Base-by-base conservation (phyloP, 2,329 filamentous ascomycete species). In the Didymella glomerata region DNA sequence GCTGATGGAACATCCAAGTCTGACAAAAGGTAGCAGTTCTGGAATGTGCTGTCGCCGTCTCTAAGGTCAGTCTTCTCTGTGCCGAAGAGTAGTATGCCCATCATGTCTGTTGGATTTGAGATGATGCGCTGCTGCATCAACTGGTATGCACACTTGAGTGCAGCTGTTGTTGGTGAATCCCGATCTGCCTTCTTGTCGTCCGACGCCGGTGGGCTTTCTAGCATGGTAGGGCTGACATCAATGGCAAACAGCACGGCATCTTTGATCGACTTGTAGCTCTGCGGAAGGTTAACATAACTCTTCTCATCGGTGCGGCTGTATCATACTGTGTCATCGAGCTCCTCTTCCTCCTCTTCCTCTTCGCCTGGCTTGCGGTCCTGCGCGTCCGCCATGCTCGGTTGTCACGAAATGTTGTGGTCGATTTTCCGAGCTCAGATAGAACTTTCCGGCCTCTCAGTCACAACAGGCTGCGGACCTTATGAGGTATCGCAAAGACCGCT, bases 81-180 rank as follows among this genome's bases (percentile, higher is more conserved):
- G 9, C 93, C 93, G 74, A 96, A 99, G 0, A 99, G 83, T 36
- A 99, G 77, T 25, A 99, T 90, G 2, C 94, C 93, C 86, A 99
- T 97, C 91, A 97, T 96, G 62, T 99, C 95, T 72, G 90, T 93
- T 1, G 95, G 95, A 62, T 93, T 94, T 3, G 94, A 94, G 69
- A 99, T 98, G 77, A 99, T 98, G 68, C 95, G 92, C 80, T 98
- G 94, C 79, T 98, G 92, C 92, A 99, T 97, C 52, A 99, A 83
- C 72, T 92, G 88, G 72, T 96, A 96, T 57, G 94, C 95, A 70
- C 92, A 97, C 83, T 97, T 97, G 48, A 99, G 80, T 4, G 95
- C 93, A 16, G 94, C 93, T 51, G 89, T 84, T 0, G 92, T 84
- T 4, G 94, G 88, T 44, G 90, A 93, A 70, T 94, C 91, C 57